Percentiles rank a stretch among this genome's conserved stretches.
Evolutionary conservation across 345 rosid genomes (phyloP).

Genomic region (Eucalyptus regnans): DNA sequence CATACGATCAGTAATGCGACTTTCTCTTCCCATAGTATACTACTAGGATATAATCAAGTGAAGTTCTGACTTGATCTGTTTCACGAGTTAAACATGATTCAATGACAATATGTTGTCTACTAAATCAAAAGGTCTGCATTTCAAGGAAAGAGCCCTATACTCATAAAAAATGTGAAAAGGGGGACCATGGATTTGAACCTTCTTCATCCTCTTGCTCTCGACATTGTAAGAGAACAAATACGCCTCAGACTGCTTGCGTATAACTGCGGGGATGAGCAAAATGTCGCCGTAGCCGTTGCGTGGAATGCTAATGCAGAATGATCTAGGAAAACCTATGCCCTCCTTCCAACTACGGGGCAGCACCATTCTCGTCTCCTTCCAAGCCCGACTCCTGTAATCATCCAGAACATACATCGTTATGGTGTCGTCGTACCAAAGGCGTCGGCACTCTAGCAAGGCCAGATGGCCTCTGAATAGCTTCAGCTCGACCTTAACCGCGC

Average conservation of each 20-base stretch:
- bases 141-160: background rate
- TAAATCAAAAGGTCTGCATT: background rate
- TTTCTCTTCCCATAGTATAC: background rate
- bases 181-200: background rate
- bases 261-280: background rate
- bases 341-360: background rate
- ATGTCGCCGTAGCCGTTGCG: background rate
- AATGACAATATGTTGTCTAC: background rate
- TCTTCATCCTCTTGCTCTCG: background rate
- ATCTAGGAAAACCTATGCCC: background rate
- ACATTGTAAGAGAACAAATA: background rate
- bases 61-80: background rate
- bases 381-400: background rate
- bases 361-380: background rate
- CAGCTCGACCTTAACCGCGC: background rate
- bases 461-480: background rate
- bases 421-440: background rate
- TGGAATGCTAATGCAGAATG: background rate
- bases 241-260: background rate
- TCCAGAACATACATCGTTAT: background rate
- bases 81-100: background rate
- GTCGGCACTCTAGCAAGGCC: background rate
- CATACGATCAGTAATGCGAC: background rate
- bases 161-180: background rate
- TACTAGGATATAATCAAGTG: background rate